These are phyloP conservation scores for Agrostemma githago DNA, from an alignment of 148 eudicot species.

Conservation along the genomic window DNA sequence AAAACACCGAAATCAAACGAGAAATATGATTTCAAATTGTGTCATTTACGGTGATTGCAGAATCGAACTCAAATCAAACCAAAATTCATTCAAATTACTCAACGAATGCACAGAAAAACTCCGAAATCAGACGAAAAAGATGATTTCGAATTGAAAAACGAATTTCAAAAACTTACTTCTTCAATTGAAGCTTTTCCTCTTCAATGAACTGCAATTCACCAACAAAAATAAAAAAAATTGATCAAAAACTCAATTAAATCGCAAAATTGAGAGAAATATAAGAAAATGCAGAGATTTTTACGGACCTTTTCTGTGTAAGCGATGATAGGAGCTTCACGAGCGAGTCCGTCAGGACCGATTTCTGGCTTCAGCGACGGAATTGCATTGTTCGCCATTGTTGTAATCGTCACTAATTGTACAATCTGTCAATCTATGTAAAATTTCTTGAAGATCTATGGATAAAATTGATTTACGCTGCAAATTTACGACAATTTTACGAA, in stretches of 20 bases:
- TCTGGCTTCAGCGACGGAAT: conserved; percentile 44
- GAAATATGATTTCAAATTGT: too few relatives aligned
- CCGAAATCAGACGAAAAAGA: not conserved
- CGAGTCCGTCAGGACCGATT: conserved; percentile 82
- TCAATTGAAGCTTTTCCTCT: conserved; percentile 21
- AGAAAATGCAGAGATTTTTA: conserved; percentile 8
- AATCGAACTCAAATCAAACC: too few relatives aligned
- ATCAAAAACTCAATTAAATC: not conserved
- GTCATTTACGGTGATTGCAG: too few relatives aligned
- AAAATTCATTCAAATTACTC: not conserved
- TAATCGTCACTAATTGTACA: not conserved
- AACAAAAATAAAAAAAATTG: not conserved
- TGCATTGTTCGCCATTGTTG: conserved; percentile 37
- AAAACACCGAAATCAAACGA: too few relatives aligned
- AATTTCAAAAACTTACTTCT: conserved; percentile 12
- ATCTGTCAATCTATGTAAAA: not conserved
- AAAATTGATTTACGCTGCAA: not conserved
- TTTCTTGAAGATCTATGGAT: conserved; percentile 6
- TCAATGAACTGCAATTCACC: conserved; percentile 16
- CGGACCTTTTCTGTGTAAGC: conserved; percentile 88
- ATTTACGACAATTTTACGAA: not conserved
- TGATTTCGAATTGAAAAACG: not conserved
- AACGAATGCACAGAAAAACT: not conserved
- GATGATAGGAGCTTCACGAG: conserved; percentile 70
- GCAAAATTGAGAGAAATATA: not conserved